Evolutionary conservation across 2,329 filamentous ascomycete genomes (phyloP).

Genomic region (Alternaria panax): DNA sequence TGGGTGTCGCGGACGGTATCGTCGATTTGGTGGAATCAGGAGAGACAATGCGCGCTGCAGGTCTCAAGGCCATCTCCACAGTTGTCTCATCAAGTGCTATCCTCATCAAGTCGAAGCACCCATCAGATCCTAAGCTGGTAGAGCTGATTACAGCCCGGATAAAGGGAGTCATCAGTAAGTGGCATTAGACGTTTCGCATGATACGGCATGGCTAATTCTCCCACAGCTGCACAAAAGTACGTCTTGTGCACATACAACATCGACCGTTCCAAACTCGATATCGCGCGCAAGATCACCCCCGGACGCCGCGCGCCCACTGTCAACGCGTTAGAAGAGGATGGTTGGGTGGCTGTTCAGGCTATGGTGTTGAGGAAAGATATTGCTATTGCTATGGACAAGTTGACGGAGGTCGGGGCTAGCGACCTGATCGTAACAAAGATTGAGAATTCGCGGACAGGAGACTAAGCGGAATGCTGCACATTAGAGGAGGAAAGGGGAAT

Average conservation of each 20-base stretch:
- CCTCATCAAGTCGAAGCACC: slow-evolving; percentile 86
- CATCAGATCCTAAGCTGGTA: slow-evolving; percentile 80
- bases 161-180: slow-evolving; percentile 83
- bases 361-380: slow-evolving; percentile 93
- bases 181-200: not conserved
- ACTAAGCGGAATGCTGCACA: no score
- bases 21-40: slow-evolving; percentile 98
- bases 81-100: slow-evolving; percentile 88
- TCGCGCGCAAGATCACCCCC: slow-evolving; percentile 80
- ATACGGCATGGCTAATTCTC: slow-evolving; percentile 15
- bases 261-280: slow-evolving; percentile 70
- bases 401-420: slow-evolving; percentile 76
- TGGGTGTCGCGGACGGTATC: slow-evolving; percentile 95
- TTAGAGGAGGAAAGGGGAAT: no score
- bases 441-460: slow-evolving; percentile 69
- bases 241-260: slow-evolving; percentile 98
- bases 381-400: slow-evolving; percentile 84
- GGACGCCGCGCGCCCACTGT: slow-evolving; percentile 93
- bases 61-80: slow-evolving; percentile 91
- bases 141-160: slow-evolving; percentile 87
- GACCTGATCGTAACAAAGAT: slow-evolving; percentile 89
- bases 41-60: slow-evolving; percentile 96
- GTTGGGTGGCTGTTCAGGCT: slow-evolving; percentile 91
- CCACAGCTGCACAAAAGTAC: slow-evolving; percentile 80
- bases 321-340: slow-evolving; percentile 84